Evolutionary conservation across 139 green algal species (phyloP).

Genomic region (Ettlia oleoabundans): DNA sequence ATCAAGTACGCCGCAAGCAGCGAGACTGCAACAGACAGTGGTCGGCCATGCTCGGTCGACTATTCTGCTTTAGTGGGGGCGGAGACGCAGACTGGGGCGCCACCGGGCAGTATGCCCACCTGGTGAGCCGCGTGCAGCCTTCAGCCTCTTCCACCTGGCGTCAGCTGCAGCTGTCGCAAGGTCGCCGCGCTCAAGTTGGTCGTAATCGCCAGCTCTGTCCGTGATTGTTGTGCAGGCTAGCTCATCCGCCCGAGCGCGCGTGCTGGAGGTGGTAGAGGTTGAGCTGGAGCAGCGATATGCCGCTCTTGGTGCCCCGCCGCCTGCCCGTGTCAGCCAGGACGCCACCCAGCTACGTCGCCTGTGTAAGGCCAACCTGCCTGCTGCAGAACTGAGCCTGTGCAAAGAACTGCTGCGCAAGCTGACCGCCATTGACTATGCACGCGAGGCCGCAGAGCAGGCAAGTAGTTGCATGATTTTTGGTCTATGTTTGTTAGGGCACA

Average conservation of each 20-base stretch:
- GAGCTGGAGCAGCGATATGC: slow-evolving; percentile 41
- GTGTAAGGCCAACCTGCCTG: slow-evolving; percentile 37
- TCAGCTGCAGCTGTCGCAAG: not conserved
- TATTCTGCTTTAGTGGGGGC: slow-evolving; percentile 6
- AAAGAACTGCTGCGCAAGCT: slow-evolving; percentile 46
- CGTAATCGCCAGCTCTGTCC: too few relatives aligned
- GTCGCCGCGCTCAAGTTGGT: not conserved
- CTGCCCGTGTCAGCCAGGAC: not conserved
- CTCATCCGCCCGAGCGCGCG: slow-evolving; percentile 7
- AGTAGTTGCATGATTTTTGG: too few relatives aligned
- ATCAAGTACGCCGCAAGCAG: too few relatives aligned
- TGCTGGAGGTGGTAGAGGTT: slow-evolving; percentile 38
- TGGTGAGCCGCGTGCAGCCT: not conserved
- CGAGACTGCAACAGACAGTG: too few relatives aligned
- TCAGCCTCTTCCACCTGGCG: not conserved
- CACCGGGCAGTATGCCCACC: slow-evolving; percentile 4
- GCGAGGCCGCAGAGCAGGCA: slow-evolving; percentile 2
- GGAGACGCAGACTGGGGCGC: not conserved
- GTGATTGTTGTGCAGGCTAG: too few relatives aligned
- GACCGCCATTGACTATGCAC: slow-evolving; percentile 12
- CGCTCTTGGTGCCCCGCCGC: not conserved
- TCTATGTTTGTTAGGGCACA: too few relatives aligned
- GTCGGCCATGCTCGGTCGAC: not conserved
- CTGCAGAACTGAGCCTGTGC: slow-evolving; percentile 8
- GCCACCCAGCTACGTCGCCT: slow-evolving; percentile 25